These are phyloP conservation scores for Coelastrella sp. DNA, from an alignment of 139 green algal genomes.

Conservation along the genomic window DNA sequence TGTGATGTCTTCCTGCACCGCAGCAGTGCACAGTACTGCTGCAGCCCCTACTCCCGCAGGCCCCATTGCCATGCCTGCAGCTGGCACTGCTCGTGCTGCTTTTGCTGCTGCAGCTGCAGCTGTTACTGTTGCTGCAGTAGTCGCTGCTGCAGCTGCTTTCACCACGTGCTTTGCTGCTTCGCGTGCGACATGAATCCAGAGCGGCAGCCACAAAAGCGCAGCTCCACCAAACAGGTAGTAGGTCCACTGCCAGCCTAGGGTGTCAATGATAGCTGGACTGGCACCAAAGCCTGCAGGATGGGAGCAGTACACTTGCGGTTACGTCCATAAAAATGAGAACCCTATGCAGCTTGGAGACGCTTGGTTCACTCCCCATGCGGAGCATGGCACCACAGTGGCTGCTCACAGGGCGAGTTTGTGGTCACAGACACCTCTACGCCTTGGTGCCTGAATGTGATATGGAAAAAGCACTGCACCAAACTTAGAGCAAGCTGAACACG, in stretches of 20 bases:
- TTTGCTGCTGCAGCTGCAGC: not conserved
- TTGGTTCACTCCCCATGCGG: too few relatives aligned
- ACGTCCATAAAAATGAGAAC: too few relatives aligned
- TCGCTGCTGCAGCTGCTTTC: not conserved
- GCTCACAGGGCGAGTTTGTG: not conserved
- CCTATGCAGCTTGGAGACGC: too few relatives aligned
- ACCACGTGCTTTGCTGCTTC: not conserved
- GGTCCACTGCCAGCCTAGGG: constrained; percentile 33
- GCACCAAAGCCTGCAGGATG: constrained; percentile 69
- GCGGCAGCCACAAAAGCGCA: constrained; percentile 76
- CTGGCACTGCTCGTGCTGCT: not conserved
- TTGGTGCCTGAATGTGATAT: too few relatives aligned
- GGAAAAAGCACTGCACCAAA: too few relatives aligned
- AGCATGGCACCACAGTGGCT: too few relatives aligned
- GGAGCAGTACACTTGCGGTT: not conserved
- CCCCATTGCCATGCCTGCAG: not conserved
- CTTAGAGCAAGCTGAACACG: too few relatives aligned
- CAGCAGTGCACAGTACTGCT: constrained; percentile 4
- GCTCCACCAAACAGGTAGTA: constrained; percentile 65
- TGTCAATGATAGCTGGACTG: constrained; percentile 73
- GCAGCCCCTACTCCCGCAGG: not conserved
- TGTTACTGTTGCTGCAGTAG: not conserved
- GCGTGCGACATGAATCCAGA: constrained; percentile 68
- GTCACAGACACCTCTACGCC: not conserved
- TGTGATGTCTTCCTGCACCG: not conserved